phyloP scores from a whole-genome alignment of 2,329 filamentous ascomycete genomes.

The Ascochyta pisi region DNA sequence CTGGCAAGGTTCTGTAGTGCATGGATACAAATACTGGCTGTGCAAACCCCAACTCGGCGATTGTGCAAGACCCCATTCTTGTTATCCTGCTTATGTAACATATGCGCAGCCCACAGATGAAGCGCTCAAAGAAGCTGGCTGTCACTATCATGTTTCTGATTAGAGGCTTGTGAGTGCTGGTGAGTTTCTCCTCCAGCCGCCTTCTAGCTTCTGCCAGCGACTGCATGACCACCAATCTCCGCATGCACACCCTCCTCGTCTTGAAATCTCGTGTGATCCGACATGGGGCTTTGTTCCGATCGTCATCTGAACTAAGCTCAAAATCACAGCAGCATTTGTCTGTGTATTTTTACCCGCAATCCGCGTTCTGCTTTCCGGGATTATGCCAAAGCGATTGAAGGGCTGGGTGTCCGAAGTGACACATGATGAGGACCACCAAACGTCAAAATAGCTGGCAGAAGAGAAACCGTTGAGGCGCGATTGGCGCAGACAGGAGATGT shows the following conservation, averaged over 20 bases:
- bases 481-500: neutral
- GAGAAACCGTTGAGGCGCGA: neutral
- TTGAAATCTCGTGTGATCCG: too few species aligned
- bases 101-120: neutral
- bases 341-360: conserved; percentile 22
- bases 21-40: conserved; percentile 17
- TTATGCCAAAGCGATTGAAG: conserved; percentile 13
- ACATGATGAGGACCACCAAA: neutral
- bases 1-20: neutral
- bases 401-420: conserved; percentile 3
- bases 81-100: conserved; percentile 21
- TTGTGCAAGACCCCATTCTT: conserved; percentile 25
- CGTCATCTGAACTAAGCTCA: too few species aligned
- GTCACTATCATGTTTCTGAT: neutral
- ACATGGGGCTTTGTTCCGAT: too few species aligned
- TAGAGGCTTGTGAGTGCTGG: too few species aligned
- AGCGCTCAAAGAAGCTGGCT: neutral
- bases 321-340: too few species aligned
- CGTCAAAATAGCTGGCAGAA: neutral
- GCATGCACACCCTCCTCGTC: too few species aligned
- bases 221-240: too few species aligned
- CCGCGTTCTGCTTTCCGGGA: conserved; percentile 20
- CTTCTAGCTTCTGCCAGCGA: too few species aligned
- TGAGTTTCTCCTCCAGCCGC: too few species aligned
- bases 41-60: conserved; percentile 19